phyloP scores from a whole-genome alignment of 768 basidiomycete genomes.

The Russula olivacea region DNA sequence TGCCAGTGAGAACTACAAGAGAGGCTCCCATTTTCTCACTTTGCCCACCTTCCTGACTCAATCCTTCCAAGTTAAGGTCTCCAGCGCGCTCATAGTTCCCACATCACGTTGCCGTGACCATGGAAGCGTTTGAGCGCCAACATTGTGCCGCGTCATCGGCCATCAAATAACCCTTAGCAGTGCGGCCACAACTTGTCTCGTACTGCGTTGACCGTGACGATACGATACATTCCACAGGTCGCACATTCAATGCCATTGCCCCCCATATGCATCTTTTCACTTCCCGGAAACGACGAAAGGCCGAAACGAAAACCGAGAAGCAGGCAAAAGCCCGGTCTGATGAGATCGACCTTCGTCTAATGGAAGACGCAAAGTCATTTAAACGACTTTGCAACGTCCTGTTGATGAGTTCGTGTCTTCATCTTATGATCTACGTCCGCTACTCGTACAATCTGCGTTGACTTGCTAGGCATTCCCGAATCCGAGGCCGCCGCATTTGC shows the following conservation, averaged over 20 bases:
- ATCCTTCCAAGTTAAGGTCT: no score
- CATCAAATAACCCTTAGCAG: no score
- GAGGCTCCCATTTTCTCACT: no score
- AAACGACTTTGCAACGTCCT: constrained; percentile 86
- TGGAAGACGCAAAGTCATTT: constrained; percentile 67
- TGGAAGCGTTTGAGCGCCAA: no score
- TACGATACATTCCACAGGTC: no score
- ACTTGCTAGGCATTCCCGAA: constrained; percentile 6
- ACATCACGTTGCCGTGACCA: no score
- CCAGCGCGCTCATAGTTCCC: no score
- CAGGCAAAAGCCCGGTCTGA: constrained; percentile 50
- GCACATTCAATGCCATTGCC: background rate
- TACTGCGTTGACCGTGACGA: no score
- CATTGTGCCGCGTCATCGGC: no score
- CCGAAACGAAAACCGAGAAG: background rate
- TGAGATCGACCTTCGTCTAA: constrained; percentile 68
- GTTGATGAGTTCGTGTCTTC: constrained; percentile 61
- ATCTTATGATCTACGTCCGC: background rate
- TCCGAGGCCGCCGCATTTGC: constrained; percentile 1
- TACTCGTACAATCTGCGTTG: background rate
- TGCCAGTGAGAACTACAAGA: no score
- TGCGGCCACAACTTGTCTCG: no score
- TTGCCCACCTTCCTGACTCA: no score
- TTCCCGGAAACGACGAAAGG: background rate
- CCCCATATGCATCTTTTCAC: background rate